phyloP scores from a whole-genome alignment of 495 filamentous ascomycete genomes.

The Penicillium bovifimosum region DNA sequence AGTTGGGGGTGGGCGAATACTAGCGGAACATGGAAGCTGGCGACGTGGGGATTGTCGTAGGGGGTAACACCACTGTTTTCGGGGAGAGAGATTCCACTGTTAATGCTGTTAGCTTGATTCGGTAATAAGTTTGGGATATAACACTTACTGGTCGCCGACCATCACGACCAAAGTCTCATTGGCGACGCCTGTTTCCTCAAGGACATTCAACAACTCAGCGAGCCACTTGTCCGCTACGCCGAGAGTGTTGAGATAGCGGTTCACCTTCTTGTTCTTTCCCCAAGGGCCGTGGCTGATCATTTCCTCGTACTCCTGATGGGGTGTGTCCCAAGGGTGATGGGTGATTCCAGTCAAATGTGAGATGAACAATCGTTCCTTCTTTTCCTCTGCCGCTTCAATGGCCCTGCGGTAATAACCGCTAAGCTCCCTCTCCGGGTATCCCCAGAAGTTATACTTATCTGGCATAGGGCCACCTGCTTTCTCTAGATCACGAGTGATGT shows the following conservation, averaged over 20 bases:
- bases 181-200: slow-evolving; percentile 35
- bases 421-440: slow-evolving; percentile 35
- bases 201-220: slow-evolving; percentile 25
- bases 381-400: slow-evolving; percentile 28
- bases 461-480: slow-evolving; percentile 12
- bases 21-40: slow-evolving; percentile 37
- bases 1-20: slow-evolving; percentile 38
- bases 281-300: slow-evolving; percentile 21
- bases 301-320: slow-evolving; percentile 26
- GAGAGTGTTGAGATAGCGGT: slow-evolving; percentile 38
- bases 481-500: slow-evolving; percentile 26
- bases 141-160: slow-evolving; percentile 39
- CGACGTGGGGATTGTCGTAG: slow-evolving; percentile 36
- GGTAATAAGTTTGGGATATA: not conserved
- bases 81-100: slow-evolving; percentile 26
- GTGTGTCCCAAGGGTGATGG: slow-evolving; percentile 39
- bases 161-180: slow-evolving; percentile 41
- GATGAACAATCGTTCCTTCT: slow-evolving; percentile 36
- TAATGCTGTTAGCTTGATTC: not conserved
- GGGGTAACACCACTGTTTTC: slow-evolving; percentile 29
- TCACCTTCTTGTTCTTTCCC: slow-evolving; percentile 18
- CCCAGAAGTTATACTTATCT: slow-evolving; percentile 39
- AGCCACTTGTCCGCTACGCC: slow-evolving; percentile 37
- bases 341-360: slow-evolving; percentile 40
- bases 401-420: slow-evolving; percentile 34